phyloP scores from a whole-genome alignment of 2,329 filamentous ascomycete genomes.

The Colletotrichum sp. region DNA sequence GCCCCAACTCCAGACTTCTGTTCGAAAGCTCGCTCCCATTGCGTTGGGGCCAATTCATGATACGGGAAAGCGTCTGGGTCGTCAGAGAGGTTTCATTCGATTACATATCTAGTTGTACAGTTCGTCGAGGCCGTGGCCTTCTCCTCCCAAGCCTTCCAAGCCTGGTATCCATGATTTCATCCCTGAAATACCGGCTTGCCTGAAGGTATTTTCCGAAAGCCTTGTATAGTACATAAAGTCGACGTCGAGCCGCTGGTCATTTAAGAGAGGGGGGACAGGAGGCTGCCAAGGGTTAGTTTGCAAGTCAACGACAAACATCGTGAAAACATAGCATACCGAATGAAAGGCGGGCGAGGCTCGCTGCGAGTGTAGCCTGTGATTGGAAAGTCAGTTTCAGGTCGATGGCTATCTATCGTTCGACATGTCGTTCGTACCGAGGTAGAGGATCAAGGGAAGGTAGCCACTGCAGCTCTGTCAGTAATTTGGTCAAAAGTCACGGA shows the following conservation, averaged over 20 bases:
- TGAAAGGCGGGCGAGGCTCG: slow-evolving; percentile 81
- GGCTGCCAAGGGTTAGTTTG: slow-evolving; percentile 44
- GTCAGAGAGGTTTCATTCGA: slow-evolving; percentile 21
- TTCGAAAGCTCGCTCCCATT: background rate
- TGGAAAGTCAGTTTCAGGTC: slow-evolving; percentile 27
- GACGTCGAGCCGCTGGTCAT: background rate
- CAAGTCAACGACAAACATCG: too few relatives aligned
- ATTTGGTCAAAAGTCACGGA: too few relatives aligned
- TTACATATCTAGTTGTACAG: slow-evolving; percentile 22
- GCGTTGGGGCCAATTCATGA: background rate
- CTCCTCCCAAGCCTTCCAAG: background rate
- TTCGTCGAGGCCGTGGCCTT: background rate
- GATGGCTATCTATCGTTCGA: background rate
- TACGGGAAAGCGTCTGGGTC: background rate
- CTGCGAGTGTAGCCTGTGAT: slow-evolving; percentile 86
- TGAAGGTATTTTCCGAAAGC: background rate
- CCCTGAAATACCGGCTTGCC: background rate
- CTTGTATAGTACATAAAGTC: slow-evolving; percentile 21
- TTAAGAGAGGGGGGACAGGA: slow-evolving; percentile 70
- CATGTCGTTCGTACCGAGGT: slow-evolving; percentile 73
- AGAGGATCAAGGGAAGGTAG: slow-evolving; percentile 95
- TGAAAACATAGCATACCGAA: slow-evolving; percentile 49
- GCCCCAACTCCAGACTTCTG: background rate
- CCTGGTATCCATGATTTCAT: background rate
- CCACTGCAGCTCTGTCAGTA: slow-evolving; percentile 66